A percentile compares a stretch with the other conserved stretches of the same genome.
These are phyloP conservation scores for Aspergillus amoenus DNA, from an alignment of 2,329 filamentous ascomycete species.

Conservation along the genomic window DNA sequence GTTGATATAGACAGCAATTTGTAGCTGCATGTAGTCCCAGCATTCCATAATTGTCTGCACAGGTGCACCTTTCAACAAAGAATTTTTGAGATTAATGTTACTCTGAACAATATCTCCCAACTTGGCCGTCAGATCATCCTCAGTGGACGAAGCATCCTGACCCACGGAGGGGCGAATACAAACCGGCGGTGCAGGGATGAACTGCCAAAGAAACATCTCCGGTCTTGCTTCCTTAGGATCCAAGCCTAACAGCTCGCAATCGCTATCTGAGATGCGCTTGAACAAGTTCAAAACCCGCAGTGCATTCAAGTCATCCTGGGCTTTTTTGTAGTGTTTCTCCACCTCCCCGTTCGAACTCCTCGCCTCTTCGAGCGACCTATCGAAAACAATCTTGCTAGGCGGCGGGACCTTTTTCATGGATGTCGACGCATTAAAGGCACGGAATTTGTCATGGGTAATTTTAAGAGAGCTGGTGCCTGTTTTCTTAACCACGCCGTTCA, in stretches of 20 bases:
- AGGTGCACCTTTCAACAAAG: slow-evolving; percentile 77
- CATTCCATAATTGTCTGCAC: slow-evolving; percentile 93
- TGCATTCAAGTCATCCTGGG: slow-evolving; percentile 91
- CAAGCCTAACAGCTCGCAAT: slow-evolving; percentile 89
- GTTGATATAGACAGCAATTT: slow-evolving; percentile 97
- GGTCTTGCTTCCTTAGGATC: slow-evolving; percentile 83
- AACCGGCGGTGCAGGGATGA: slow-evolving; percentile 87
- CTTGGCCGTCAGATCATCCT: slow-evolving; percentile 95
- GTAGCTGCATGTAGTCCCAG: slow-evolving; percentile 94
- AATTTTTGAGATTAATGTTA: slow-evolving; percentile 80
- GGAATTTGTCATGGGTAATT: slow-evolving; percentile 90
- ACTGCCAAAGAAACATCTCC: slow-evolving; percentile 98
- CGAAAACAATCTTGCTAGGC: slow-evolving; percentile 77
- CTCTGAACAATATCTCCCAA: slow-evolving; percentile 95
- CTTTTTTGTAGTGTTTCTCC: slow-evolving; percentile 87
- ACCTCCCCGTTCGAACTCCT: slow-evolving; percentile 76
- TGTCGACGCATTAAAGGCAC: slow-evolving; percentile 82
- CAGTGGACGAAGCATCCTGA: slow-evolving; percentile 88
- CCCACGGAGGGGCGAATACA: slow-evolving; percentile 92
- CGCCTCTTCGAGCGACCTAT: slow-evolving; percentile 78
- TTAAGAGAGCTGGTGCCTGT: slow-evolving; percentile 79
- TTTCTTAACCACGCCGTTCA: slow-evolving; percentile 92
- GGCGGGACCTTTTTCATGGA: slow-evolving; percentile 82
- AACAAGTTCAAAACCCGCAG: slow-evolving; percentile 87
- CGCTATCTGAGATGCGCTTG: slow-evolving; percentile 76